These are phyloP conservation scores for Fusarium sp. DNA, from an alignment of 2,329 filamentous ascomycete genomes.

Conservation along the genomic window DNA sequence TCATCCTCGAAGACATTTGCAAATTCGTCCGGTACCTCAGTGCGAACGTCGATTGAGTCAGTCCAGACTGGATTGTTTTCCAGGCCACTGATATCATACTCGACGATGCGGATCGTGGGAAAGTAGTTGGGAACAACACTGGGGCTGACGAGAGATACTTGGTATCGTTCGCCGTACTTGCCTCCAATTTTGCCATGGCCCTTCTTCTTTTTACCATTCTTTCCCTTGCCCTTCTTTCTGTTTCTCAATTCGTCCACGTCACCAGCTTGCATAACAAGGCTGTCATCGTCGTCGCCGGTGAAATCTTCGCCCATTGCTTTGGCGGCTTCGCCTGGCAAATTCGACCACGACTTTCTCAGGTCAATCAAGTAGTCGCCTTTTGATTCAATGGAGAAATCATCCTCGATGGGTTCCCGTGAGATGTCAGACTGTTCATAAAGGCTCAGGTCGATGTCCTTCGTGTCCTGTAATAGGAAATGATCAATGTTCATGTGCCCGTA, in stretches of 20 bases:
- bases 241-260: slow-evolving; percentile 32
- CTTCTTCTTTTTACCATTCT: slow-evolving; percentile 63
- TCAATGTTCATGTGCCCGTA: slow-evolving; percentile 99
- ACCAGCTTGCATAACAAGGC: slow-evolving; percentile 38
- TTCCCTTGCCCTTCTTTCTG: slow-evolving; percentile 42
- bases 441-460: slow-evolving; percentile 75
- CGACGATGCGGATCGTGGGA: slow-evolving; percentile 87
- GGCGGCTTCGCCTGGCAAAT: slow-evolving; percentile 69
- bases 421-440: slow-evolving; percentile 44
- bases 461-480: slow-evolving; percentile 94
- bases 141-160: slow-evolving; percentile 81
- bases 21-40: slow-evolving; percentile 9
- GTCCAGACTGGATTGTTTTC: slow-evolving; percentile 65
- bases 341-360: slow-evolving; percentile 80
- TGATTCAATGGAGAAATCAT: slow-evolving; percentile 71
- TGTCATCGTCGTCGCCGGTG: slow-evolving; percentile 29
- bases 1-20: slow-evolving; percentile 45
- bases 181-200: slow-evolving; percentile 73
- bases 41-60: slow-evolving; percentile 45
- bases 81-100: slow-evolving; percentile 90
- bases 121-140: slow-evolving; percentile 95
- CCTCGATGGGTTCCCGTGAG: slow-evolving; percentile 51
- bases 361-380: slow-evolving; percentile 78
- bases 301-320: slow-evolving; percentile 32
- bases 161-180: slow-evolving; percentile 85